Conservation (phyloP, 148 eudicot species). For the Vaccinium corymbosum region DNA sequence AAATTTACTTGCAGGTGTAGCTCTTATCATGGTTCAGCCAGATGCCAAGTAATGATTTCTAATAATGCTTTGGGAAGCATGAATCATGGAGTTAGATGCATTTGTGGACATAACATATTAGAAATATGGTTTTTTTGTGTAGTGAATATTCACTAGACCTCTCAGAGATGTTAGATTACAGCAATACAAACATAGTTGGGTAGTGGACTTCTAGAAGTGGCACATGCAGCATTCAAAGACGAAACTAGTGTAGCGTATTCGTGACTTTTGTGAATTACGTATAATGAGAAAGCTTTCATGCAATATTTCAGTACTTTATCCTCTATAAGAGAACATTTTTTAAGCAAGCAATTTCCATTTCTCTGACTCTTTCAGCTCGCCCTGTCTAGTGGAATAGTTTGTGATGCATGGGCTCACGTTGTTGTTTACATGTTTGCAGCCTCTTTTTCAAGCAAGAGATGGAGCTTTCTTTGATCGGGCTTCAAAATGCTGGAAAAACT, state of each 20-base stretch:
- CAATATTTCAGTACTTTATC: neutral
- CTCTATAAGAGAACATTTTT: neutral
- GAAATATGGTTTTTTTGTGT: neutral
- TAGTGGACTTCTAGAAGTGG: slow-evolving; percentile 4
- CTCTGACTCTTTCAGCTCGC: neutral
- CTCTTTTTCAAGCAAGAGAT: slow-evolving; percentile 98
- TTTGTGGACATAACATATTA: neutral
- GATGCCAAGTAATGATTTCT: neutral
- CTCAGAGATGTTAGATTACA: neutral
- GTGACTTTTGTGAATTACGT: neutral
- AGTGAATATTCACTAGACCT: neutral
- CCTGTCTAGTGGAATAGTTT: neutral
- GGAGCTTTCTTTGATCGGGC: slow-evolving; percentile 97
- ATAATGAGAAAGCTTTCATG: neutral
- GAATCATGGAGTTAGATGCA: neutral
- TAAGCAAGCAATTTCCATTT: neutral
- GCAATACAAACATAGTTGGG: slow-evolving; percentile 6
- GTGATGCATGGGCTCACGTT: slow-evolving; percentile 18
- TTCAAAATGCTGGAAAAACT: slow-evolving; percentile 97
- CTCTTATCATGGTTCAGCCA: neutral
- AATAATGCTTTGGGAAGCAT: neutral
- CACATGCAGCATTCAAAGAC: neutral
- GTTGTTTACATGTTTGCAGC: slow-evolving; percentile 43
- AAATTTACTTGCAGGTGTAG: neutral
- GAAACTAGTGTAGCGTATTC: neutral